Percentiles rank a stretch among this genome's conserved stretches.
Evolutionary conservation across 768 basidiomycete genomes (phyloP).

Genomic region (Mycena leptocephala): DNA sequence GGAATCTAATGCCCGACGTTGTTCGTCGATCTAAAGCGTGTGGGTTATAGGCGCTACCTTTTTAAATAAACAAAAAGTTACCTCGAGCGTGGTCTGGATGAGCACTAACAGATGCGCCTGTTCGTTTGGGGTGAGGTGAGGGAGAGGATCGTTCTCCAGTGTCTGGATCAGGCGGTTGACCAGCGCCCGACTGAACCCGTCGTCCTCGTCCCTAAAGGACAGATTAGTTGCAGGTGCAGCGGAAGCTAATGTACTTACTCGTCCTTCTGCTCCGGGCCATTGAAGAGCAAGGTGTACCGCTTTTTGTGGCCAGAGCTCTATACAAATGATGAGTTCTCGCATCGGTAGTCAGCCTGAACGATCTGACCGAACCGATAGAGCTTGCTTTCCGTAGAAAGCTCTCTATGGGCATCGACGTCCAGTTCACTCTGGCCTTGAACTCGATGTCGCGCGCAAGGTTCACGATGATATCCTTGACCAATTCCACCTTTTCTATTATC

Average conservation of each 20-base stretch:
- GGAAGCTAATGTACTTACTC: constrained; percentile 56
- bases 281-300: constrained; percentile 71
- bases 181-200: constrained; percentile 72
- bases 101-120: constrained; percentile 88
- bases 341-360: background rate
- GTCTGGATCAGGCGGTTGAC: constrained; percentile 75
- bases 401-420: constrained; percentile 72
- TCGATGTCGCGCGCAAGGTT: constrained; percentile 68
- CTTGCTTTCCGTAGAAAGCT: constrained; percentile 64
- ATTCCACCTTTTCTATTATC: constrained; percentile 82
- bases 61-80: constrained; percentile 39
- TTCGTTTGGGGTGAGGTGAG: constrained; percentile 85
- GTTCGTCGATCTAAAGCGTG: constrained; percentile 83
- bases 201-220: constrained; percentile 54
- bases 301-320: constrained; percentile 48
- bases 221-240: background rate
- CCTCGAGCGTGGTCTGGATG: constrained; percentile 91
- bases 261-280: constrained; percentile 56
- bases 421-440: constrained; percentile 46
- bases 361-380: constrained; percentile 1
- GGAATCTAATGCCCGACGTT: constrained; percentile 90
- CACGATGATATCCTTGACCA: constrained; percentile 88
- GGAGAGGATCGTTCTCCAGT: constrained; percentile 75
- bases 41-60: background rate
- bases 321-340: background rate